A percentile compares a stretch with the other conserved stretches of the same genome.
These are phyloP conservation scores for Dioscorea cayenensis DNA, from an alignment of 116 monocot species.

Conservation along the genomic window DNA sequence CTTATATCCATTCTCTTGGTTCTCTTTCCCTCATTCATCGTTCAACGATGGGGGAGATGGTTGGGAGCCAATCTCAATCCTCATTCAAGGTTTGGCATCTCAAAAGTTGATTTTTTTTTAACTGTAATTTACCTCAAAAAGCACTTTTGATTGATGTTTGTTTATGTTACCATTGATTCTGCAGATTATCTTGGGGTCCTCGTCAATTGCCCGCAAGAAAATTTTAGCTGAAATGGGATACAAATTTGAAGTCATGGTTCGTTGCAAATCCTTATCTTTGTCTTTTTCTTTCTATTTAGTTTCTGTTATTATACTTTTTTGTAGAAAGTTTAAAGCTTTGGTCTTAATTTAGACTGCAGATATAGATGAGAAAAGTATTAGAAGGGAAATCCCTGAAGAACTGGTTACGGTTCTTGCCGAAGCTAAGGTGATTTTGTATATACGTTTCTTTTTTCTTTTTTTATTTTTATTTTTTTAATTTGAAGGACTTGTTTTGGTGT, in stretches of 20 bases:
- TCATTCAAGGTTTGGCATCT: too few relatives aligned
- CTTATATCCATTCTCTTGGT: too few relatives aligned
- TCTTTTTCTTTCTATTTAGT: background rate
- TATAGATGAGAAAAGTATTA: slow-evolving; percentile 74
- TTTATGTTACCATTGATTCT: too few relatives aligned
- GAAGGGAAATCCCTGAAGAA: slow-evolving; percentile 71
- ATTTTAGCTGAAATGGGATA: slow-evolving; percentile 83
- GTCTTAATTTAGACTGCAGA: slow-evolving; percentile 61
- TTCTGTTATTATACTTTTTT: background rate
- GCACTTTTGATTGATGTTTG: too few relatives aligned
- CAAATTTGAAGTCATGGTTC: slow-evolving; percentile 63
- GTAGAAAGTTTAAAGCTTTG: background rate
- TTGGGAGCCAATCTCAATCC: too few relatives aligned
- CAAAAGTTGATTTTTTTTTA: too few relatives aligned
- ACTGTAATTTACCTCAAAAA: too few relatives aligned
- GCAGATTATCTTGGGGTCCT: slow-evolving; percentile 81
- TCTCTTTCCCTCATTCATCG: too few relatives aligned
- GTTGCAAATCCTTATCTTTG: background rate
- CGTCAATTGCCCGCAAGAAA: slow-evolving; percentile 63
- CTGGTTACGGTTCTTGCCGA: slow-evolving; percentile 81
- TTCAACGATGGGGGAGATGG: too few relatives aligned
- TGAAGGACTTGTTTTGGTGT: background rate
- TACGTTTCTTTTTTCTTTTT: background rate
- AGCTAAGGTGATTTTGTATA: slow-evolving; percentile 55
- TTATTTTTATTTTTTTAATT: too few relatives aligned